These are phyloP conservation scores for Diplogelasinospora grovesii DNA, from an alignment of 495 filamentous ascomycete species.

Conservation along the genomic window DNA sequence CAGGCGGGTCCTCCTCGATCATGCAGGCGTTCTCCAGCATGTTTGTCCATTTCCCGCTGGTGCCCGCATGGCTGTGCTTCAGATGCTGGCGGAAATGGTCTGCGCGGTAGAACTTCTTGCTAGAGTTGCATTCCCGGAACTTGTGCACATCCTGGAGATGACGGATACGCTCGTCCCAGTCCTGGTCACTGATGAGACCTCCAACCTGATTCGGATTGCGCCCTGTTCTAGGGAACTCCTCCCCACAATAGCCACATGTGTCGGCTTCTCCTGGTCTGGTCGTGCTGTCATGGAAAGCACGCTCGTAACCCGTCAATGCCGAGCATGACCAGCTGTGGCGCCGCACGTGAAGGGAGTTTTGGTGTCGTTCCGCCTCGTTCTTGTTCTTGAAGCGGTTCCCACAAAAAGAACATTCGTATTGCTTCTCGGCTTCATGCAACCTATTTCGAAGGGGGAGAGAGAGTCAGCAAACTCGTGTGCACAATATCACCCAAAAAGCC, in stretches of 20 bases:
- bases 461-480: constrained; percentile 8
- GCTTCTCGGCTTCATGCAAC: constrained; percentile 84
- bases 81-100: constrained; percentile 98
- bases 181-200: constrained; percentile 38
- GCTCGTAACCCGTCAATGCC: constrained; percentile 66
- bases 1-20: constrained; percentile 67
- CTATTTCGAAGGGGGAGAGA: constrained; percentile 23
- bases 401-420: constrained; percentile 89
- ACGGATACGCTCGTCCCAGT: constrained; percentile 79
- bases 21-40: constrained; percentile 95
- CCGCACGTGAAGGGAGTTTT: constrained; percentile 91
- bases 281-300: constrained; percentile 79
- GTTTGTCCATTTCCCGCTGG: constrained; percentile 98
- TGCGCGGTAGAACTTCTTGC: constrained; percentile 96
- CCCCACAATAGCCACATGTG: constrained; percentile 91
- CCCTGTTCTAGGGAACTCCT: constrained; percentile 73
- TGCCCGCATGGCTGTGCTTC: constrained; percentile 95
- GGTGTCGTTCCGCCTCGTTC: constrained; percentile 95
- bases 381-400: constrained; percentile 98
- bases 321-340: constrained; percentile 98
- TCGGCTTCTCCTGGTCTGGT: constrained; percentile 56
- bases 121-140: constrained; percentile 95
- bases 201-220: constrained; percentile 21
- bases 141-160: constrained; percentile 91
- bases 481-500: too few species aligned